Conservation (phyloP, 2,329 filamentous ascomycete genomes). For the Lomentospora prolificans region DNA sequence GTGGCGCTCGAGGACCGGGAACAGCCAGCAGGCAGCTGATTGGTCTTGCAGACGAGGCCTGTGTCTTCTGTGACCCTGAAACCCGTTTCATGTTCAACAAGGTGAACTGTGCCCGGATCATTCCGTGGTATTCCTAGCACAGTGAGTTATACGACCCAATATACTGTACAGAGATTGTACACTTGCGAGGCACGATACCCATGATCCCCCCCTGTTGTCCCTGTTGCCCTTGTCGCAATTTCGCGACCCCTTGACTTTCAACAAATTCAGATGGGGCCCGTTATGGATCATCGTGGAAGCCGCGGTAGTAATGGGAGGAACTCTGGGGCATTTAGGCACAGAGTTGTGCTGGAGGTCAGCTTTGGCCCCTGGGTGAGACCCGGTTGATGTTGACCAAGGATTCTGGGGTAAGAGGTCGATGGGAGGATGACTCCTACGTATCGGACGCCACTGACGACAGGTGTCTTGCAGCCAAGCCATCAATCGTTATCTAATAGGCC, state of each 20-base stretch:
- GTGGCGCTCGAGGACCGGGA: background rate
- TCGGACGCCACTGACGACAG: background rate
- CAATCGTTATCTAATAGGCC: too few species aligned
- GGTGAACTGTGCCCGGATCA: background rate
- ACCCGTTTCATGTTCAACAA: background rate
- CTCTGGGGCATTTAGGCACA: too few species aligned
- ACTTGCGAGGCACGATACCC: background rate
- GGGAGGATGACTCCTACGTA: too few species aligned
- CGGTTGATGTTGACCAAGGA: too few species aligned
- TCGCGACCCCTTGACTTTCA: background rate
- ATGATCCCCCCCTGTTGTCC: background rate
- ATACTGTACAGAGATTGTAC: background rate
- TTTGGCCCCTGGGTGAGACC: too few species aligned
- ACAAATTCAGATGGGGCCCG: background rate
- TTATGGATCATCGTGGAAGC: background rate
- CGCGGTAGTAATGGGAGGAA: background rate
- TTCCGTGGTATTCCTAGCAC: background rate
- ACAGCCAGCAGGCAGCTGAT: background rate
- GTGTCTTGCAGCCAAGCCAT: background rate
- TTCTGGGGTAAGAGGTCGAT: too few species aligned
- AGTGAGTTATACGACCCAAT: background rate
- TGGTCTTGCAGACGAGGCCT: background rate
- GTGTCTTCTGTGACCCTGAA: background rate
- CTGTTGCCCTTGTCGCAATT: background rate
- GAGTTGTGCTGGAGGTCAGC: too few species aligned